Base-by-base conservation (phyloP, 2,329 filamentous ascomycete genomes). In the Nothopassalora personata region DNA sequence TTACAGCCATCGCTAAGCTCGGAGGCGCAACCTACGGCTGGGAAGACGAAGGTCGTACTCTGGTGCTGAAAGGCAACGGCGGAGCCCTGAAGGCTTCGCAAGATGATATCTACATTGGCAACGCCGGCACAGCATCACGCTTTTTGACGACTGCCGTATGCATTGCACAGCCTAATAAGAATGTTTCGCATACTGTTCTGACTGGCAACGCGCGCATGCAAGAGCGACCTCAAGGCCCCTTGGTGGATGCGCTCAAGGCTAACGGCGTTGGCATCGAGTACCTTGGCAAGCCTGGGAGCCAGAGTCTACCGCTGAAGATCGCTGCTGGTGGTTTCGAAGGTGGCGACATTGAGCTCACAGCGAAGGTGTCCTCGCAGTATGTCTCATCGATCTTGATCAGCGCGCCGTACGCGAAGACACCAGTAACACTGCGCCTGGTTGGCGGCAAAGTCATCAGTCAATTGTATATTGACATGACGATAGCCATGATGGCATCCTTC, bases 361-460 rank as follows among this genome's bases (percentile, higher is more conserved):
- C 94, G 0, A 97, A 94, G 46, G 89, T 97, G 15, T 99, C 94
- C 8, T 97, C 94, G n/a, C 94, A 99, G 76, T 99, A 97, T 71
- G 94, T 99, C 39, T 97, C 94, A 0, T 97, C 93, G 1, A 86
- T 99, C 64, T 80, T 99, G 54, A 95, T 99, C 90, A 95, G 91
- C 60, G 94, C 94, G 0, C 94, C 94, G 0, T 99, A 97, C 71
- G 94, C 94, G 49, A 97, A 96, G 76, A 86, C 91, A 63, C 90
- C 93, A 0, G 92, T 99, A 39, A 97, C 91, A 0, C 78, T 99
- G 65, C 88, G 87, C 45, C 82, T 99, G 43, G 88, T 97, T 11
- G 94, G 94, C n/a, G 94, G 92, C 57, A 97, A 96, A 74, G 93
- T 94, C 47, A 96, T 99, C 65, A 97, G 93, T 1, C 92, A 97